Evolutionary conservation across 108 stramenopile species (phyloP).

Genomic region (Aurantiochytrium sp.): DNA sequence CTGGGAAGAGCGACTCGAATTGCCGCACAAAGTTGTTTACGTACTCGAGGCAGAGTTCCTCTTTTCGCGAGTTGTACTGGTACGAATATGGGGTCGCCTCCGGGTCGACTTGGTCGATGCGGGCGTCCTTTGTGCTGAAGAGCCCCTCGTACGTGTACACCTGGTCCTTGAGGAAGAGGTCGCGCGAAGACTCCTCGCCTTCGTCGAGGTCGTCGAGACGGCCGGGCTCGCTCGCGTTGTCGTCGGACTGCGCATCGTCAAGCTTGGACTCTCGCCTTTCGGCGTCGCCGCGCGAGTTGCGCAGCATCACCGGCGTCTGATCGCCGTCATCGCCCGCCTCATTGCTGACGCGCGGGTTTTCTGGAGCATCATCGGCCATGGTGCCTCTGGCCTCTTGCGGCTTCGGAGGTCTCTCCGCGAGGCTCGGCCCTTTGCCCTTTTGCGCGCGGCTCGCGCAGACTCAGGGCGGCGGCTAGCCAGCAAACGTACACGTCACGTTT

Average conservation of each 20-base stretch:
- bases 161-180: neutral
- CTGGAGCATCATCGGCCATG: too few species aligned
- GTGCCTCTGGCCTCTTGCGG: too few species aligned
- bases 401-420: too few species aligned
- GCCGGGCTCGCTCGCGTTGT: neutral
- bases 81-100: neutral
- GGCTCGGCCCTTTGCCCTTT: too few species aligned
- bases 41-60: conserved; percentile 66
- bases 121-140: neutral
- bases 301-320: neutral
- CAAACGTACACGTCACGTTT: too few species aligned
- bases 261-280: neutral
- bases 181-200: neutral
- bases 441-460: too few species aligned
- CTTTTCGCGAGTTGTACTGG: conserved; percentile 50
- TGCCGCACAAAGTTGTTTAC: conserved; percentile 50
- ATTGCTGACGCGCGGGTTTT: too few species aligned
- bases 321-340: neutral
- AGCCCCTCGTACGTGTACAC: neutral
- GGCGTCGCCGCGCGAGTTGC: neutral
- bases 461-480: too few species aligned
- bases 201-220: neutral
- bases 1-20: conserved; percentile 53
- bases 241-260: neutral
- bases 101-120: neutral